Evolutionary conservation across 805 yeast genomes (phyloP), one percentile per base, ranked within the genome.

Genomic region (Saturnispora saitoi): DNA sequence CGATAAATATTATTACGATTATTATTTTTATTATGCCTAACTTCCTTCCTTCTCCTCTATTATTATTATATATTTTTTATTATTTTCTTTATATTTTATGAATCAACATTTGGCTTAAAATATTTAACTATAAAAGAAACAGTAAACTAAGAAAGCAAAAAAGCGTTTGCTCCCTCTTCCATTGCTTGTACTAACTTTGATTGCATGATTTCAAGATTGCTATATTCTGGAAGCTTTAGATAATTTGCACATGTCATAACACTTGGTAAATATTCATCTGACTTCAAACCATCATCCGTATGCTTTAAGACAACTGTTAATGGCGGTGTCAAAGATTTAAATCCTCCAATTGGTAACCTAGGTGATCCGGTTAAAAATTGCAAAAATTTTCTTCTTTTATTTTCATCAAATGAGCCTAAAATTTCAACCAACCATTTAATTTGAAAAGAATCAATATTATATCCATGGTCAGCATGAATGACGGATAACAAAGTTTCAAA

Each of bases 221-320:
- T 75, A 61, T 91, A 93, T 53, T 84, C 77, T 4, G 99, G 98
- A 19, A 93, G 68, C 63, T 91, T 91, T 55, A 91, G 71, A 61
- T 91, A 93, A 62, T 91, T 91, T 3, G 95, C 97, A 70, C 99
- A 91, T 0, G 99, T 91, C 99, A 91, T 91, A 3, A 93, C 99
- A 66, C 96, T 87, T 2, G 99, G 98, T 49, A 93, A 70, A 59
- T 83, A 89, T 52, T 81, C 88, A 64, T 91, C 95, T 4, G 86
- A 75, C 11, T 68, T 65, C 24, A 77, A 61, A 0, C 81, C 83
- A 42, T 76, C 80, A 46, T 91, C 98, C n/a, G 83, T 75, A 50
- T 76, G 81, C 60, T 87, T 89, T 52, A 87, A 68, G 2, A 93
- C 98, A 32, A 93, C 89, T 0, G 98, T 91, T 42, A 91, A 73